Base-by-base conservation (phyloP, 129 eudicot genomes). In the Escallonia herrerae region DNA sequence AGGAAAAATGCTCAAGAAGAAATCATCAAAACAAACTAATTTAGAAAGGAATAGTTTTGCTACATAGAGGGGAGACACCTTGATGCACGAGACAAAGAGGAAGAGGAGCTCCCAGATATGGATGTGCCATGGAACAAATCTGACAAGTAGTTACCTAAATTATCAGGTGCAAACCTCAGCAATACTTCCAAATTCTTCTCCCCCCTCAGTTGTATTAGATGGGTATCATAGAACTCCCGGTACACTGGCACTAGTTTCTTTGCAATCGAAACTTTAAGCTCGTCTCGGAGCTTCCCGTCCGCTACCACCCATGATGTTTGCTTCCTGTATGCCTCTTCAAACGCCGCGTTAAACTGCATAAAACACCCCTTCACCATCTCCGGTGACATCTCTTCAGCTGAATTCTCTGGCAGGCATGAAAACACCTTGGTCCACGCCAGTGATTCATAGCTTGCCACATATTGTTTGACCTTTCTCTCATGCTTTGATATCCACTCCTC, bases 101-200 rank as follows among this genome's bases (percentile, higher is more conserved):
- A 38, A 4, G 64, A 56, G n/a, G 65, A 65, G 15, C 58, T 48
- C 57, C 4, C 22, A 0, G 71, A 63, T 11, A 69, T 7, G 38
- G 44, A 15, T 33, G 15, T 58, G 45, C 62, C 65, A 7, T 56
- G 37, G 38, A 76, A 70, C 60, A 76, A 56, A 48, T 76, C 76
- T 13, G 76, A 76, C 48, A 76, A 56, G 44, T 58, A 76, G 59
- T 69, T 76, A 10, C 68, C 72, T 54, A 76, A 64, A 49, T 76
- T 50, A 37, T 69, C 76, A 9, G 80, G 76, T 52, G 76, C 46
- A 46, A 69, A 64, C 63, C 62, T 63, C 50, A 51, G 63, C 67
- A 48, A 40, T 6, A 11, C 63, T 43, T 76, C 72, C 42, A 63
- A 48, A 7, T 63, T 52, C 57, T 50, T 58, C 63, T 65, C 76